These are phyloP conservation scores for Biscutella auriculata DNA, from an alignment of 441 rosid genomes.

Conservation along the genomic window DNA sequence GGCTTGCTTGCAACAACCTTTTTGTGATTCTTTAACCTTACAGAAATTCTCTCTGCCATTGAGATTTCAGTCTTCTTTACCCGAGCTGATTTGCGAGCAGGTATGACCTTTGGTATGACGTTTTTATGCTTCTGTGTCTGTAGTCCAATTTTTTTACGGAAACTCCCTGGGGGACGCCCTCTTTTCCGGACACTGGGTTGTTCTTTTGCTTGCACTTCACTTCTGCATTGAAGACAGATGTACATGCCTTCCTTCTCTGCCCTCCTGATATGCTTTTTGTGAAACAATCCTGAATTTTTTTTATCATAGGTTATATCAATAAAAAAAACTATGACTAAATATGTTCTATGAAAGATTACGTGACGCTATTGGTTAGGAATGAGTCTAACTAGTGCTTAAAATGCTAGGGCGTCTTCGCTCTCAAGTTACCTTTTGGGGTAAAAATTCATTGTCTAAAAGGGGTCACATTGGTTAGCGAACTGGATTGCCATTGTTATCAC, in stretches of 20 bases:
- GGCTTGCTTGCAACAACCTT: constrained; percentile 46
- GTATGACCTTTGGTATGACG: constrained; percentile 8
- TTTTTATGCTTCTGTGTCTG: constrained; percentile 36
- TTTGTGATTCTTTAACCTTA: constrained; percentile 34
- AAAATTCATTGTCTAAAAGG: not conserved
- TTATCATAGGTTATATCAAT: constrained; percentile 6
- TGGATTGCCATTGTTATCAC: not conserved
- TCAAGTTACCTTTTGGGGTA: not conserved
- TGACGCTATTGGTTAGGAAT: constrained; percentile 3
- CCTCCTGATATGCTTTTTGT: constrained; percentile 64
- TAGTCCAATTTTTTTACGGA: constrained; percentile 23
- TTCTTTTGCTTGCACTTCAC: constrained; percentile 29
- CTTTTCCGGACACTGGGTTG: constrained; percentile 24
- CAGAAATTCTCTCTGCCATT: constrained; percentile 22
- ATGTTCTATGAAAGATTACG: not conserved
- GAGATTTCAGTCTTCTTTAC: constrained; percentile 31
- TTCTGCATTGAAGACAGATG: constrained; percentile 56
- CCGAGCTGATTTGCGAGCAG: constrained; percentile 28
- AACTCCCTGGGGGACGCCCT: constrained; percentile 30
- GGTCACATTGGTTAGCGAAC: constrained; percentile 4
- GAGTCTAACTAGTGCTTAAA: constrained; percentile 2
- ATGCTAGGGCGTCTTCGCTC: constrained; percentile 3
- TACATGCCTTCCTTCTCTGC: constrained; percentile 41
- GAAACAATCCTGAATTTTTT: constrained; percentile 55
- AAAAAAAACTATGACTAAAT: not conserved